Evolutionary conservation across 2,329 filamentous ascomycete species (phyloP), one percentile per base, ranked within the genome.

Genomic region (Neopestalotiopsis sp.): DNA sequence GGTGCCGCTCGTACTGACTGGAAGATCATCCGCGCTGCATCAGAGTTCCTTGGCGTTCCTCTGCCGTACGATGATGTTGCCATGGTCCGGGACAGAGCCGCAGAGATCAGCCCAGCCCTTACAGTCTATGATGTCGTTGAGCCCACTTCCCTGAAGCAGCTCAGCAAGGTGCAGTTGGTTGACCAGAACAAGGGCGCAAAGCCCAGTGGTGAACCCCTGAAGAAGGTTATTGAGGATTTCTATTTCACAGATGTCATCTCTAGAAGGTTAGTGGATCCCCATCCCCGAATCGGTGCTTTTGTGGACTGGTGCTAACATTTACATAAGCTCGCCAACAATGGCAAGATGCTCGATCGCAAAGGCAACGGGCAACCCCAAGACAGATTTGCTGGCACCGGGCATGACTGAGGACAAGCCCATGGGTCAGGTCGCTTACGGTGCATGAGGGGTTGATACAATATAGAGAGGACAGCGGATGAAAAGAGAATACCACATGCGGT

Each of bases 211-310:
- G 83, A 87, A 75, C 89, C 93, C 38, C 87, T 99, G 77, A 94
- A 91, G 86, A 93, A 93, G 83, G 90, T 92, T 68, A 94, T 99
- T 75, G 91, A 97, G 77, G 94, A 99, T 86, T 99, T 99, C 82
- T 99, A 95, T 85, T 97, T 98, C 83, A 99, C 96, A 81, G 95
- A 99, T 83, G 90, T 92, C 69, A 98, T 99, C 81, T 97, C 95
- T 52, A 91, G 96, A 88, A 98, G 94, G 94, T 96, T 85, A 81
- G 90, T 85, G 60, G 42, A 69, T 64, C 45, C 45, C 34, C 58
- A 32, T 67, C 40, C 67, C 40, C 42, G 65, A 67, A 69, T 45
- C 59, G 72, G 69, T 69, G 68, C 74, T 71, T 9, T 78, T 40
- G n/a, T 34, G 28, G 34, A 61, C 14, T 59, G 42, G 24, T 49